Base-by-base conservation (phyloP, 345 rosid genomes). In the Geranium rotundifolium region DNA sequence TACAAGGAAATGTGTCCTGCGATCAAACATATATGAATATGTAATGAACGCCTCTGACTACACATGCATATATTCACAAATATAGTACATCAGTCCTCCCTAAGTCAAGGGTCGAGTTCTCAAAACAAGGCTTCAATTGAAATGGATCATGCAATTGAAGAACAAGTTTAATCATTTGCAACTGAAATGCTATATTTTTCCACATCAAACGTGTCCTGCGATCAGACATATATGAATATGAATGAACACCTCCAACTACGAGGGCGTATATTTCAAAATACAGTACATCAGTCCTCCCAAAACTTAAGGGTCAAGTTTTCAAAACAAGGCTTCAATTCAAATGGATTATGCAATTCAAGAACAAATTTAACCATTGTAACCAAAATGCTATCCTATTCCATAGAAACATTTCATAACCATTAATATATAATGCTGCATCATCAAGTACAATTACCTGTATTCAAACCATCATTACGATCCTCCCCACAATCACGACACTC, bases 1-100 rank as follows among this genome's bases (percentile, higher is more conserved):
- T 75, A 77, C 73, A 68, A 63, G 72, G 75, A 84, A 73, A 72
- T 2, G 61, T 66, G 64, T 80, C 93, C 91, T 86, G 89, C 88
- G 75, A 81, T 77, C 81, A 75, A 73, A 73, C 69, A 69, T 54
- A 71, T 58, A 80, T 72, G 19, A 69, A 68, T 64, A 54, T 63
- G 70, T 65, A 58, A 73, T 41, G 56, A 15, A 19, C 7, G 60
- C 29, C 31, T 8, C 30, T 3, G 31, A 18, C 19, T 56, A 17
- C 13, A 56, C 30, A 19, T 57, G 27, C 10, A 12, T 9, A 15
- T 17, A 1, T 20, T 29, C 8, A 15, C 60, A 7, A 12, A 46
- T 37, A 46, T 46, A 2, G 12, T 46, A 46, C 15, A 9, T 14
- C 52, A 9, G 14, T 46, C 14, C 15, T 46, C 52, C 52, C 52